Evolutionary conservation across 2,329 filamentous ascomycete species (phyloP), one percentile per base, ranked within the genome.

Genomic region (Colletotrichum sp.): DNA sequence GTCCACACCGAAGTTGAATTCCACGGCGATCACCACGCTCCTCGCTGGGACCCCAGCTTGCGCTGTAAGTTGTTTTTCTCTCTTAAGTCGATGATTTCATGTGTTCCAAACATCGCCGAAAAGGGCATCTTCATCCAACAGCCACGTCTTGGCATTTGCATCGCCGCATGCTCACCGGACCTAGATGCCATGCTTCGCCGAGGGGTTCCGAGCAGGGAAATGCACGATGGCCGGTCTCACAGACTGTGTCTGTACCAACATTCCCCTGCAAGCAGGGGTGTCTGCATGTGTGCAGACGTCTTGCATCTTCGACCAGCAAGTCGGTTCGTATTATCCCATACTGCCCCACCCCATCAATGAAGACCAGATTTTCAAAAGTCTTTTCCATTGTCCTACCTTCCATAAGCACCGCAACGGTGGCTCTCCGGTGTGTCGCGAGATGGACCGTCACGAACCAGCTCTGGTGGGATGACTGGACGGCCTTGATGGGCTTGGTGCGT

Each of bases 391-490:
- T 56, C 2, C 39, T 76, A 8, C 66, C 71, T 3, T 8, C 32
- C 6, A 27, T 77, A 13, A 76, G 66, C 25, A 25, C 60, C 7
- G n/a, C 61, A 7, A 58, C 56, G 6, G 76, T 77, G 2, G 30
- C 34, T 6, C 74, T 77, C 2, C 56, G 76, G 5, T 77, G 70
- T 8, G 18, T 71, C 8, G 70, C 74, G 3, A 62, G 76, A 30
- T 30, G 69, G 15, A 48, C 43, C 2, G 58, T 70, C 6, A 68
- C 76, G 5, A 70, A 52, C 6, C 30, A 34, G 12, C 52, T 76
- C 6, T 77, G 76, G 76, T 76, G 76, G 76, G 74, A 77, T 28
- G 76, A 77, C 10, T 69, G 70, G 67, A 71, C 62, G 4, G 75
- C 74, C 5, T 27, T 74, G 70, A 27, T 68, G 7, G 74, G 74